Conservation (phyloP, 441 rosid species). For the Biscutella laevigata region DNA sequence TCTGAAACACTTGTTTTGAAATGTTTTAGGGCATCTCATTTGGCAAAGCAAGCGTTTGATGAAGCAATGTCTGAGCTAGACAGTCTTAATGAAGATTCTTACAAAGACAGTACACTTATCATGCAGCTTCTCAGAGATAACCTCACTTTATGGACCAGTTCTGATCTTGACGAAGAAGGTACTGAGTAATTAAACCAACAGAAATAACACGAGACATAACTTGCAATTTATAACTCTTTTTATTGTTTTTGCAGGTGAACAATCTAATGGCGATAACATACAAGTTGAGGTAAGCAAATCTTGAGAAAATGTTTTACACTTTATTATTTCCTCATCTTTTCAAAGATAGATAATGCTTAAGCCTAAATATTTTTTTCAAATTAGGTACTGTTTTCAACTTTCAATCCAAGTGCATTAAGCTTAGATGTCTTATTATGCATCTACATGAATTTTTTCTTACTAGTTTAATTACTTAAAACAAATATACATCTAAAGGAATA, state of each 20-base stretch:
- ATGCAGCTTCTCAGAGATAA: conserved; percentile 81
- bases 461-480: too few species aligned
- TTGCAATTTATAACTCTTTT: conserved; percentile 15
- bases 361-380: too few species aligned
- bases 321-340: too few species aligned
- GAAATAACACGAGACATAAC: too few species aligned
- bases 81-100: conserved; percentile 68
- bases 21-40: conserved; percentile 56
- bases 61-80: conserved; percentile 70
- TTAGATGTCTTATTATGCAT: too few species aligned
- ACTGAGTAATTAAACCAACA: too few species aligned
- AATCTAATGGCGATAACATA: conserved; percentile 49
- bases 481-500: too few species aligned
- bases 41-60: conserved; percentile 80
- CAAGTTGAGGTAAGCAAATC: conserved; percentile 42
- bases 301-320: neutral
- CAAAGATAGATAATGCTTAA: too few species aligned
- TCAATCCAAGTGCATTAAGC: too few species aligned
- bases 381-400: too few species aligned
- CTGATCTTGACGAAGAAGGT: conserved; percentile 69
- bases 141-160: conserved; percentile 66
- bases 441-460: too few species aligned
- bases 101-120: conserved; percentile 79
- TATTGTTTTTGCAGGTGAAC: conserved; percentile 46
- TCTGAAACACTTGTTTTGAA: neutral